These are phyloP conservation scores for Auriscalpium microsporum DNA, from an alignment of 768 basidiomycete genomes.

Conservation along the genomic window DNA sequence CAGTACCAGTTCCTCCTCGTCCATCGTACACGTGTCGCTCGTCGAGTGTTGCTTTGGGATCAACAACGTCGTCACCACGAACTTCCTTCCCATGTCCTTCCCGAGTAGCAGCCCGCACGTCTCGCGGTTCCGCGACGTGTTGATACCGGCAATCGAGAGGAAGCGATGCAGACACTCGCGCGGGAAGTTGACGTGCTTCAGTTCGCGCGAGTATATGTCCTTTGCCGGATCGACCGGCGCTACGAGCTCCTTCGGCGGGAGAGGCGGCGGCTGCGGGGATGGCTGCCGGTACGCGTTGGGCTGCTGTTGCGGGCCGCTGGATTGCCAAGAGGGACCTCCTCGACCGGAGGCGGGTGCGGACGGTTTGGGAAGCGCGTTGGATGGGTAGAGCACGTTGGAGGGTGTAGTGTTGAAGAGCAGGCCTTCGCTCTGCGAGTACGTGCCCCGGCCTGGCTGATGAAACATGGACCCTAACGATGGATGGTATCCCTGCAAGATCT, in stretches of 20 bases:
- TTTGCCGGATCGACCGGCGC: constrained; percentile 22
- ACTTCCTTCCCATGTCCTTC: constrained; percentile 50
- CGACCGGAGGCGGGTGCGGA: constrained; percentile 1
- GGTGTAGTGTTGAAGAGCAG: constrained; percentile 11
- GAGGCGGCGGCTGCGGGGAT: constrained; percentile 18
- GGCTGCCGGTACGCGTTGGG: not conserved
- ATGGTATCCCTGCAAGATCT: constrained; percentile 67
- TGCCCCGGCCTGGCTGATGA: constrained; percentile 17
- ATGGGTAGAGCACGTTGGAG: constrained; percentile 14
- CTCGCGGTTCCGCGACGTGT: constrained; percentile 72
- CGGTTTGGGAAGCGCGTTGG: constrained; percentile 10
- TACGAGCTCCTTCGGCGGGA: constrained; percentile 22
- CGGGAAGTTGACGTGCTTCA: constrained; percentile 64
- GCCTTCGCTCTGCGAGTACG: constrained; percentile 11
- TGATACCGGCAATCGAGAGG: constrained; percentile 65
- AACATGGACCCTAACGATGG: constrained; percentile 79
- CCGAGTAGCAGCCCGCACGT: constrained; percentile 84
- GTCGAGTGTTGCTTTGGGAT: constrained; percentile 87
- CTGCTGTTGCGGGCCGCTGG: not conserved
- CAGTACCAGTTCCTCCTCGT: constrained; percentile 80
- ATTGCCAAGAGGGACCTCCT: not conserved
- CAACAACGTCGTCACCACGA: constrained; percentile 68
- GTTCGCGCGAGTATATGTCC: constrained; percentile 31
- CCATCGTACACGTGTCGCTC: constrained; percentile 89
- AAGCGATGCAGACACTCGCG: constrained; percentile 68